Base-by-base conservation (phyloP, 164 flowering plant species). In the Magnolia sinica region DNA sequence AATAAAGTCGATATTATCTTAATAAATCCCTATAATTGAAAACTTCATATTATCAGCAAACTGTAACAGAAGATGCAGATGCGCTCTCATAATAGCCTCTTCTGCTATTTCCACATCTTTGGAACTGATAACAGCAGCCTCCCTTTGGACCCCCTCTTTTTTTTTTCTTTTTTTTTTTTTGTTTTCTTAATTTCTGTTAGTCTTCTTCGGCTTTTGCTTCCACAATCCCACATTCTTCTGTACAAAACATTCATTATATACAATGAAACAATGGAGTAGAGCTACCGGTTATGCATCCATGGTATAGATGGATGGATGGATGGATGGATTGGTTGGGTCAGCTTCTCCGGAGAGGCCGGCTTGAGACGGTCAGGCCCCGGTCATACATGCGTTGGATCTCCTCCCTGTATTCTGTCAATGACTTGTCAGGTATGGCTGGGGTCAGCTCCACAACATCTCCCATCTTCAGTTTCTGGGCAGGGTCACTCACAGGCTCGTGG, bases 371-470 rank as follows among this genome's bases (percentile, higher is more conserved):
- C 8, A 77, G 64, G 45, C 87, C 94, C 1, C 87, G 75, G 69
- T 91, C 85, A 68, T 94, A 96, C 99, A 96, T 94, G 1, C 99
- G 91, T 82, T 91, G 91, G 70, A 96, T 94, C 86, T 91, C 94
- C 80, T 94, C 97, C 81, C 98, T 87, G 83, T 88, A 94, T 75
- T 86, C 93, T 0, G 83, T 86, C 83, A 96, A 73, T 7, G 94
- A 91, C 78, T 90, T 88, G 78, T 91, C 91, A 0, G 98, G 88
- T 64, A 96, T 87, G 70, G 94, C 79, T 0, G 97, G 98, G 20
- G 94, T 88, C n/a, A 96, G 84, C 79, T 96, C 97, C 74, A 96
- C 89, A 23, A 94, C 91, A 80, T 92, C 99, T 45, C 98, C 99
- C 99, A 94, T 96, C 78, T 87, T 90, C 77, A 96, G 85, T 85